These are phyloP conservation scores for Acmispon strigosus DNA, from an alignment of 306 rosid species.

Conservation along the genomic window DNA sequence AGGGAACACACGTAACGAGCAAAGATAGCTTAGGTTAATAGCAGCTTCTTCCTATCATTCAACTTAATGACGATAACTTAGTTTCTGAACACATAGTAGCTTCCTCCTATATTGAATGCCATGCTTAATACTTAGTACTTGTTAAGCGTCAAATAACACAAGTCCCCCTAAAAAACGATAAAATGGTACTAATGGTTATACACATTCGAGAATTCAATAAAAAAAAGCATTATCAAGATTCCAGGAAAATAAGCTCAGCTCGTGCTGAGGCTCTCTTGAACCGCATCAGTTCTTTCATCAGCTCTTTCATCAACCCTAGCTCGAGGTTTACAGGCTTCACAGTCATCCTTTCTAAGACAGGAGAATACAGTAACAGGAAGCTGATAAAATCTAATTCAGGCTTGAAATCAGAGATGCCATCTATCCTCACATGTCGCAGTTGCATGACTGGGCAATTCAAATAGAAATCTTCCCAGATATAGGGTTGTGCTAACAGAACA, in stretches of 20 bases:
- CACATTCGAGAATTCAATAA: background rate
- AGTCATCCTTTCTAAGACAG: constrained; percentile 47
- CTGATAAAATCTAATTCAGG: constrained; percentile 47
- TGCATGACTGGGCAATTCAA: constrained; percentile 21
- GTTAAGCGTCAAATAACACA: background rate
- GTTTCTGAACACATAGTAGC: too few relatives aligned
- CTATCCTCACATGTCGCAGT: constrained; percentile 39
- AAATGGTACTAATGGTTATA: background rate
- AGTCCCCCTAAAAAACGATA: background rate
- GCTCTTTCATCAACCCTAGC: background rate
- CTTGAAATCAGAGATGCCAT: constrained; percentile 32
- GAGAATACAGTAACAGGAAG: constrained; percentile 41
- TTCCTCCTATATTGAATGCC: background rate
- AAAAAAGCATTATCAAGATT: constrained; percentile 17
- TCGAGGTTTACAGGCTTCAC: constrained; percentile 37
- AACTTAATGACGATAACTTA: too few relatives aligned
- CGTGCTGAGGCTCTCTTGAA: constrained; percentile 42
- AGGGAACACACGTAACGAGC: too few relatives aligned
- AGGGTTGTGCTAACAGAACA: background rate
- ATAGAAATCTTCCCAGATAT: constrained; percentile 21
- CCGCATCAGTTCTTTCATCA: constrained; percentile 41
- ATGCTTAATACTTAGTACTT: background rate
- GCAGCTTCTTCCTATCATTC: too few relatives aligned
- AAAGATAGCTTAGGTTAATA: too few relatives aligned
- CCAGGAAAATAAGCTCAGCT: constrained; percentile 49